Evolutionary conservation across 2,329 filamentous ascomycete species (phyloP).

Genomic region (Penicillium sp.): DNA sequence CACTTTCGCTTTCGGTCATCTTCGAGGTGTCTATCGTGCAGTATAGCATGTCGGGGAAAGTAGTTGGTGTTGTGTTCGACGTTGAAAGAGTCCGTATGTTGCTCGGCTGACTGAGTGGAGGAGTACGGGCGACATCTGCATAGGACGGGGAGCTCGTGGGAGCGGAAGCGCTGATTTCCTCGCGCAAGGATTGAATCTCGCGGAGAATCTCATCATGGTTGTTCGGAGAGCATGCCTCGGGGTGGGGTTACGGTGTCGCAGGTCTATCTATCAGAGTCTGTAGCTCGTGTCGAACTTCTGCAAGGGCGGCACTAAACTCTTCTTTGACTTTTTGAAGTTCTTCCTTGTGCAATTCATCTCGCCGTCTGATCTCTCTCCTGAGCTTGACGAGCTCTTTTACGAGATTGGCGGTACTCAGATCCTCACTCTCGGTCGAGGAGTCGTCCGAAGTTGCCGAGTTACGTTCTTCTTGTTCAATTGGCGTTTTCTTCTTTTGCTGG

Average conservation of each 20-base stretch:
- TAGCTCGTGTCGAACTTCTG: slow-evolving; percentile 18
- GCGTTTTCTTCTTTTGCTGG: slow-evolving; percentile 17
- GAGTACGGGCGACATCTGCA: slow-evolving; percentile 18
- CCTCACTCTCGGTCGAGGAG: slow-evolving; percentile 3
- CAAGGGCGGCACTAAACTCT: slow-evolving; percentile 19
- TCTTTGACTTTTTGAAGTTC: slow-evolving; percentile 21
- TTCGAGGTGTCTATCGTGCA: slow-evolving; percentile 15
- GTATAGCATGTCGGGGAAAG: slow-evolving; percentile 18
- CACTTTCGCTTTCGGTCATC: slow-evolving; percentile 13
- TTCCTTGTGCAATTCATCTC: slow-evolving; percentile 21
- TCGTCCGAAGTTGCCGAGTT: slow-evolving; percentile 15
- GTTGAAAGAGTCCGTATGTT: slow-evolving; percentile 21
- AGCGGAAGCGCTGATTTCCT: slow-evolving; percentile 7
- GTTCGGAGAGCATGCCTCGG: slow-evolving; percentile 14
- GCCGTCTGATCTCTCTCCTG: slow-evolving; percentile 21
- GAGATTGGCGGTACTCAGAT: slow-evolving; percentile 5
- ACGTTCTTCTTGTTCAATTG: slow-evolving; percentile 14
- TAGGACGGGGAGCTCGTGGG: slow-evolving; percentile 14
- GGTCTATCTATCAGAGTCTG: slow-evolving; percentile 12
- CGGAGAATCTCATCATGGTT: slow-evolving; percentile 19
- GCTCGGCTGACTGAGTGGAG: slow-evolving; percentile 16
- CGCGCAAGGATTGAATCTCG: slow-evolving; percentile 21
- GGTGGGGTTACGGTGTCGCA: slow-evolving; percentile 14
- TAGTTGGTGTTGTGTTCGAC: slow-evolving; percentile 16
- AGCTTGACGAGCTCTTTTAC: slow-evolving; percentile 23